Evolutionary conservation across 805 yeast species (phyloP), one percentile per base, ranked within the genome.

Genomic region (Cyberlindnera maritima): DNA sequence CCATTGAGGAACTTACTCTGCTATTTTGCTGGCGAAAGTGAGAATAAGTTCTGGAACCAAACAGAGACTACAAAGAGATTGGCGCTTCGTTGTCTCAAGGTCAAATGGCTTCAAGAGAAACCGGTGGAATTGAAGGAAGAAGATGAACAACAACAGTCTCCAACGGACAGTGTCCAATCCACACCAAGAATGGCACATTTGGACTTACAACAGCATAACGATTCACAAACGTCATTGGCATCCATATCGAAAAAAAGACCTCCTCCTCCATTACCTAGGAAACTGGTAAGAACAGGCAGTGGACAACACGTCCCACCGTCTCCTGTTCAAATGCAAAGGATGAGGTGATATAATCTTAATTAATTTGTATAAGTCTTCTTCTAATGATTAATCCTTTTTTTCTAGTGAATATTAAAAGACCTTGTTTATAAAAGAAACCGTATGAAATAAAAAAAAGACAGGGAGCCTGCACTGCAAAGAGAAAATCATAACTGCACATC

Each of bases 1-100:
- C 84, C 79, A 43, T 58, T 91, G 7, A 53, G 65, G 7, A 73
- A 75, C 7, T 65, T 84, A 9, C 66, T 89, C 37, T 61, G 67
- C 10, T 75, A 77, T 56, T 66, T 88, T 11, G 63, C 71, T 14
- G 56, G 64, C 13, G 50, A 55, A 46, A 46, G 58, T 41, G 59
- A 53, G 17, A 48, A 61, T 6, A 65, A 62, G 36, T 64, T 68
- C 15, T 74, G 72, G 53, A 62, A 61, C 28, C 60, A 65, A 5
- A 49, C 67, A 2, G 65, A 64, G 8, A 66, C 70, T 0, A 76
- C 79, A 1, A 69, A 70, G 41, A 61, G 70, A 34, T 54, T 77
- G 37, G 72, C 81, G 1, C 52, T 55, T 48, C 48, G 67, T 54
- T 47, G 63, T 54, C 32, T 61, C 2, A 34, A 49, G 0, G 43